Evolutionary conservation across 2,329 filamentous ascomycete genomes (phyloP), one percentile per base, ranked within the genome.

Genomic region (Neonectria sp.): DNA sequence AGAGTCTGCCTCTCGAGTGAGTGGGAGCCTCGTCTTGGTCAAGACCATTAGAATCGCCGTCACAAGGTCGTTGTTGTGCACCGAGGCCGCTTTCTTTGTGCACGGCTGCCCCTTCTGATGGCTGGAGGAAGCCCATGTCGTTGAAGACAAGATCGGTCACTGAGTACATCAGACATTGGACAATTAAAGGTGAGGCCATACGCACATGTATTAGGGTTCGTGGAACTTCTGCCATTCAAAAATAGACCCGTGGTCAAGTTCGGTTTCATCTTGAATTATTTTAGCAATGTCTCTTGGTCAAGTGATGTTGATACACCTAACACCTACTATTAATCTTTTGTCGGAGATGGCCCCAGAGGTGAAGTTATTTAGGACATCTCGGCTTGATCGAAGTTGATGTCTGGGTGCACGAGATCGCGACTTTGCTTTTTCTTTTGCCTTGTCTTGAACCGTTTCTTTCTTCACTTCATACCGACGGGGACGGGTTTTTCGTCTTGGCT

Each of bases 321-420:
- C 3, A 64, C 77, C 63, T 56, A 82, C 82, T 13, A 74, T 81
- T 25, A 82, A 64, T 53, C 72, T 75, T 8, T 70, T 70, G 21
- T 83, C 82, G 12, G 84, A 77, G 48, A 92, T 83, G 58, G 85
- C 86, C 4, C 84, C 77, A 1, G 90, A 90, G 13, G 80, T 80
- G 68, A 92, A 92, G 24, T 86, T 86, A 7, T 83, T 78, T 77
- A 90, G 86, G 8, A 91, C 80, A 46, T 86, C 84, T 60, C 82
- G 82, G 15, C 82, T 77, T 0, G 81, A 81, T 6, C 76, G 73
- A 40, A 82, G 67, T 13, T 60, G 73, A n/a, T 77, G 76, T 37
- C 77, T 80, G 37, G 73, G 72, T 6, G 55, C 31, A 6, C 67
- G 63, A n/a, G 48, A 21, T 27, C 51, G 58, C 55, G 53, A 45